phyloP scores from a whole-genome alignment of 192 early-diverging fungal species.

The Linnemannia elongata region DNA sequence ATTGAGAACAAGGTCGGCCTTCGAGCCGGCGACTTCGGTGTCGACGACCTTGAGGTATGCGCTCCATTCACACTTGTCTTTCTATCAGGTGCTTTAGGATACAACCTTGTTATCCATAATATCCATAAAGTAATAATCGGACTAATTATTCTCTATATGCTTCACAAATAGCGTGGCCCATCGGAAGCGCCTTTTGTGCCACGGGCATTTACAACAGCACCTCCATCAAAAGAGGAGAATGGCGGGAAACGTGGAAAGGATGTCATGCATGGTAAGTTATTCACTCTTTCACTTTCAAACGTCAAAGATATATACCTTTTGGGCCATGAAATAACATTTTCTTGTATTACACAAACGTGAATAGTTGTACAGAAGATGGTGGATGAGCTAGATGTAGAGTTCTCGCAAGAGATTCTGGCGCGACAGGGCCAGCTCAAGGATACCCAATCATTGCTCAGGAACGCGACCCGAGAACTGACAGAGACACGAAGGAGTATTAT shows the following conservation, averaged over 20 bases:
- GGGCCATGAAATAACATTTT: not conserved
- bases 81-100: not conserved
- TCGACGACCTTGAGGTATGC: slow-evolving; percentile 51
- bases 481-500: slow-evolving; percentile 67
- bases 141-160: slow-evolving; percentile 3
- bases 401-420: slow-evolving; percentile 67
- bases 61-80: not conserved
- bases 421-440: slow-evolving; percentile 70
- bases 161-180: slow-evolving; percentile 22
- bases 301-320: not conserved
- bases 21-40: slow-evolving; percentile 79
- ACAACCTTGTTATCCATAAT: not conserved
- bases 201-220: slow-evolving; percentile 19
- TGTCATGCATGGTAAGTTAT: slow-evolving; percentile 46
- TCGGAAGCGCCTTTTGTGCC: slow-evolving; percentile 30
- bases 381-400: slow-evolving; percentile 77
- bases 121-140: slow-evolving; percentile 12
- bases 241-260: slow-evolving; percentile 55
- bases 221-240: slow-evolving; percentile 21
- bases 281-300: not conserved
- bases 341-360: not conserved
- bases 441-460: slow-evolving; percentile 66
- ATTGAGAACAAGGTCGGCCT: slow-evolving; percentile 85
- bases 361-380: slow-evolving; percentile 77
- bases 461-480: slow-evolving; percentile 68